phyloP scores from a whole-genome alignment of 2,329 filamentous ascomycete genomes.

The Colletotrichum falcatum region DNA sequence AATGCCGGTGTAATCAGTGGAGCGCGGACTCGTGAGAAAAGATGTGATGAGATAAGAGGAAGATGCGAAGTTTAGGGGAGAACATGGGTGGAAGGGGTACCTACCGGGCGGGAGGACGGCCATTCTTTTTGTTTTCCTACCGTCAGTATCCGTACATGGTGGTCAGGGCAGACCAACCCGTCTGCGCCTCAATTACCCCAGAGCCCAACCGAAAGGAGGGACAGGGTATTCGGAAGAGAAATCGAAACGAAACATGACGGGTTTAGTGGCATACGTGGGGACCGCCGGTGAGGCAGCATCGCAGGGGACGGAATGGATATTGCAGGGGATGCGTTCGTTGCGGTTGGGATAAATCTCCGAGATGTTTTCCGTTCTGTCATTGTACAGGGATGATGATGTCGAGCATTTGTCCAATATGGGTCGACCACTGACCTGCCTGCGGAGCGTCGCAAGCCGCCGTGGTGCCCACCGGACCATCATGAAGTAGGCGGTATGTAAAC shows the following conservation, averaged over 20 bases:
- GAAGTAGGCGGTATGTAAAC: not conserved
- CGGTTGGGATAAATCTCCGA: constrained; percentile 39
- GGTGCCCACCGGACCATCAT: not conserved
- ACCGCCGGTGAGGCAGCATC: constrained; percentile 15
- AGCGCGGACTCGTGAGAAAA: constrained; percentile 30
- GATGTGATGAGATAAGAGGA: constrained; percentile 19
- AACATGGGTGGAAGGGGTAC: not conserved
- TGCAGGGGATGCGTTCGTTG: constrained; percentile 33
- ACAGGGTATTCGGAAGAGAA: constrained; percentile 29
- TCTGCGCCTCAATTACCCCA: constrained; percentile 29
- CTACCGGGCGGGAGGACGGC: not conserved
- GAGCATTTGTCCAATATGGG: constrained; percentile 6
- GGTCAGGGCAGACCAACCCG: constrained; percentile 5
- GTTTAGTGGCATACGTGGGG: constrained; percentile 26
- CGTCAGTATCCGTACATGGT: not conserved
- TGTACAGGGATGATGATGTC: constrained; percentile 16
- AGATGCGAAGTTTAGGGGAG: constrained; percentile 18
- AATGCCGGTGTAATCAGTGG: constrained; percentile 23
- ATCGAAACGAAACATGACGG: constrained; percentile 35
- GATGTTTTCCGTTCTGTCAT: constrained; percentile 35
- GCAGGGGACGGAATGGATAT: constrained; percentile 30
- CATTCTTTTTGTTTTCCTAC: constrained; percentile 1
- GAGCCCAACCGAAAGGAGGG: constrained; percentile 32
- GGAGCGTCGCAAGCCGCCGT: not conserved
- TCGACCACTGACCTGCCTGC: too few species aligned